Evolutionary conservation across 164 flowering plant species (phyloP).

Genomic region (Vitis labrusca): DNA sequence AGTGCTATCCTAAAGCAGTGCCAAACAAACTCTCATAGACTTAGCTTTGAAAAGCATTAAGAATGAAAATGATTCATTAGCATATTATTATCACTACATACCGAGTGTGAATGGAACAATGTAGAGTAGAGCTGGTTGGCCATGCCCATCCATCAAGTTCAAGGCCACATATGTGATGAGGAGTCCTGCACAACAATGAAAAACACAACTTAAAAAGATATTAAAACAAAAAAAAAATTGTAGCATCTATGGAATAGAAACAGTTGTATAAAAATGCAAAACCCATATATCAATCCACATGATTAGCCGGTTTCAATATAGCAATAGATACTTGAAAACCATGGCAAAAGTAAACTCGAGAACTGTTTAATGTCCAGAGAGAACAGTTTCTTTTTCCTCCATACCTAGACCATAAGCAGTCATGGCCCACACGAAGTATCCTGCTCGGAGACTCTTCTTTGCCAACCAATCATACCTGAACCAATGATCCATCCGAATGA

Average conservation of each 20-base stretch:
- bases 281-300: no score
- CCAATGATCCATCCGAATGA: background rate
- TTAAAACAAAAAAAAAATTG: background rate
- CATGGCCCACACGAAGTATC: slow-evolving; percentile 95
- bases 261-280: slow-evolving; percentile 40
- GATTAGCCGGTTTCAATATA: no score
- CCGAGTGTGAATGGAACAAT: slow-evolving; percentile 77
- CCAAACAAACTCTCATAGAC: no score
- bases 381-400: background rate
- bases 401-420: slow-evolving; percentile 92
- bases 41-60: no score
- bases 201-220: background rate
- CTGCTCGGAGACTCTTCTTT: slow-evolving; percentile 69
- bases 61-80: no score
- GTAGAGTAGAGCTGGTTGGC: slow-evolving; percentile 74
- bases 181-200: slow-evolving; percentile 50
- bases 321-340: no score
- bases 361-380: no score
- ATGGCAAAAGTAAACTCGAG: no score
- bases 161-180: slow-evolving; percentile 66
- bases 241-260: slow-evolving; percentile 66
- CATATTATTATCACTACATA: slow-evolving; percentile 13
- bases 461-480: slow-evolving; percentile 94
- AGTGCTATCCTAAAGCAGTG: no score
- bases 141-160: slow-evolving; percentile 79